A percentile compares a stretch with the other conserved stretches of the same genome.
Conservation (phyloP, 352 stramenopile species). For the Globisporangium spinosum region DNA sequence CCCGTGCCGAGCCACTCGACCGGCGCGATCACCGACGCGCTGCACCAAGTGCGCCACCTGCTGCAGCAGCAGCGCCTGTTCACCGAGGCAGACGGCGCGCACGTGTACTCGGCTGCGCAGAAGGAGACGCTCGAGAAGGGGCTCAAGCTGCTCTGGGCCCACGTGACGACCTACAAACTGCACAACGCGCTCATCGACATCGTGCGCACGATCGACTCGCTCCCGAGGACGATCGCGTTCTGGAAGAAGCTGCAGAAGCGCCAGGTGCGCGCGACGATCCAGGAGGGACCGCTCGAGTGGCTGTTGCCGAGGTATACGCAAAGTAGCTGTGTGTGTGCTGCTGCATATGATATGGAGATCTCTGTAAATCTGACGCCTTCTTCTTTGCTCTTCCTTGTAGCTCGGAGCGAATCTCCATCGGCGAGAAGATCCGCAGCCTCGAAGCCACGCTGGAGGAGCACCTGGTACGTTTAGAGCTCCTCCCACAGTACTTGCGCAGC, state of each 20-base stretch:
- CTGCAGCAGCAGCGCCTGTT: conserved; percentile 45
- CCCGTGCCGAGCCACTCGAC: conserved; percentile 38
- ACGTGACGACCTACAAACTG: conserved; percentile 55
- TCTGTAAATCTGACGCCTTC: not conserved
- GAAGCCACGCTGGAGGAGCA: conserved; percentile 61
- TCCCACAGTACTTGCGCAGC: not conserved
- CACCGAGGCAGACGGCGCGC: conserved; percentile 6
- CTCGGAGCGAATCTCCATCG: conserved; percentile 44
- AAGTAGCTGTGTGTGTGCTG: not conserved
- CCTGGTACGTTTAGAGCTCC: conserved; percentile 32
- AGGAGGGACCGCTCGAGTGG: conserved; percentile 63
- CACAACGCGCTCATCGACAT: conserved; percentile 57
- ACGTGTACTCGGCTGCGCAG: conserved; percentile 26
- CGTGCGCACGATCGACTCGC: conserved; percentile 62
- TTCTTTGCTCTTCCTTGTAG: conserved; percentile 17
- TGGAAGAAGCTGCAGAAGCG: conserved; percentile 59
- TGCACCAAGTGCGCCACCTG: conserved; percentile 34
- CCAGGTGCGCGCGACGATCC: conserved; percentile 44
- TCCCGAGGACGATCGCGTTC: conserved; percentile 59
- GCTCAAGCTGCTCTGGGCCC: conserved; percentile 50
- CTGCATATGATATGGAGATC: not conserved
- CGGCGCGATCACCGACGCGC: conserved; percentile 32
- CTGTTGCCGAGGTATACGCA: conserved; percentile 36
- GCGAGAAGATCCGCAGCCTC: conserved; percentile 61
- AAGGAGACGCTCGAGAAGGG: conserved; percentile 30